phyloP scores from a whole-genome alignment of 768 basidiomycete species.

The Russula emetica region DNA sequence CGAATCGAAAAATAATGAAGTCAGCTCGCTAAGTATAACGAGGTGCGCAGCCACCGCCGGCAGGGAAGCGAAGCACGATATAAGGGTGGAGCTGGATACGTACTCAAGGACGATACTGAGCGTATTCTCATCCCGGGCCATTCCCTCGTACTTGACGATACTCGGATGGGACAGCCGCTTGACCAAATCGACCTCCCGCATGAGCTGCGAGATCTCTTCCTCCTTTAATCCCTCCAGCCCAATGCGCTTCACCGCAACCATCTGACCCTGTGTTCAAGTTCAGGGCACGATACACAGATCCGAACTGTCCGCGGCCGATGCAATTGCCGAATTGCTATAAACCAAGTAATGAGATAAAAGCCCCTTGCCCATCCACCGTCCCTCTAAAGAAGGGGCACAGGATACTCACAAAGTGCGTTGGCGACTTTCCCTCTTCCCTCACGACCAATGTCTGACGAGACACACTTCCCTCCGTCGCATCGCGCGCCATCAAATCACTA shows the following conservation, averaged over 20 bases:
- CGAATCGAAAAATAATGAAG: neutral
- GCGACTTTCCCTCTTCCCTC: slow-evolving; percentile 73
- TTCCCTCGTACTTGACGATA: slow-evolving; percentile 97
- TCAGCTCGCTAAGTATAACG: neutral
- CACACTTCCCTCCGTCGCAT: slow-evolving; percentile 60
- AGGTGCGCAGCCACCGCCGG: neutral
- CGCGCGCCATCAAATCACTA: slow-evolving; percentile 60
- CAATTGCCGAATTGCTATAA: slow-evolving; percentile 93
- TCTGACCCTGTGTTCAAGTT: slow-evolving; percentile 92
- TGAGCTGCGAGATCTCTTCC: slow-evolving; percentile 83
- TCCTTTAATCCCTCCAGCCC: slow-evolving; percentile 86
- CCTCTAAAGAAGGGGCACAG: neutral
- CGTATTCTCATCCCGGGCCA: slow-evolving; percentile 83
- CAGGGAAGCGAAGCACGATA: slow-evolving; percentile 12
- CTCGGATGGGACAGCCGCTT: slow-evolving; percentile 89
- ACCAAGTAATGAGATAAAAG: neutral
- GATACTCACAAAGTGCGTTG: slow-evolving; percentile 71
- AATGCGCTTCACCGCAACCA: slow-evolving; percentile 99
- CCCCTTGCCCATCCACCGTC: slow-evolving; percentile 2
- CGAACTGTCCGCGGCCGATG: slow-evolving; percentile 96
- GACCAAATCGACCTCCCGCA: slow-evolving; percentile 91
- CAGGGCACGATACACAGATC: slow-evolving; percentile 90
- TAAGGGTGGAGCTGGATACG: slow-evolving; percentile 35
- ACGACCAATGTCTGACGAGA: slow-evolving; percentile 69
- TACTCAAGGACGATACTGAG: slow-evolving; percentile 94